Evolutionary conservation across 352 stramenopile species (phyloP).

Genomic region (Phytopythium oedochilum): DNA sequence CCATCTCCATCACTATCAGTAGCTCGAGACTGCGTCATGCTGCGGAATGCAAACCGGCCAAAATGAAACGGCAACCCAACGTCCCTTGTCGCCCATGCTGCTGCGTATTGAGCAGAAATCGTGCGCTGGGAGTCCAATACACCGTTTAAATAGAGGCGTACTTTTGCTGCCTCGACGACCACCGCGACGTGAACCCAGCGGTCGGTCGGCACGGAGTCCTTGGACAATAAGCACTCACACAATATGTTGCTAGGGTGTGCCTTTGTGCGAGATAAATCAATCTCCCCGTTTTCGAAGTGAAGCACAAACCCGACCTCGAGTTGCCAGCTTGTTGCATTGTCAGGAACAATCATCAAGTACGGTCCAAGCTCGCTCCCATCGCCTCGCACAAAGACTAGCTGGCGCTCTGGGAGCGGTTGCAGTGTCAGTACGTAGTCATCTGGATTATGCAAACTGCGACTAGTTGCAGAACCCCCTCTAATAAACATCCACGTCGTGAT

Average conservation of each 20-base stretch:
- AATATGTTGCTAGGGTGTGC: conserved; percentile 2
- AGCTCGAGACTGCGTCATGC: background rate
- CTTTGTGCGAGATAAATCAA: background rate
- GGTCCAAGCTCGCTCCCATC: conserved; percentile 51
- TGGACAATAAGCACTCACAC: conserved; percentile 67
- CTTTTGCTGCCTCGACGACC: conserved; percentile 79
- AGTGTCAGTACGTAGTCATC: background rate
- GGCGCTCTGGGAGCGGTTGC: conserved; percentile 14
- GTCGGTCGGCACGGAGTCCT: conserved; percentile 51
- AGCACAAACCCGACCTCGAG: conserved; percentile 56
- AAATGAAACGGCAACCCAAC: conserved; percentile 57
- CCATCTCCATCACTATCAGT: background rate
- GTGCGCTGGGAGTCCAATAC: conserved; percentile 79
- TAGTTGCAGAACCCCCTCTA: background rate
- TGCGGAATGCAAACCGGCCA: conserved; percentile 17
- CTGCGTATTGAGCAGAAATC: conserved; percentile 27
- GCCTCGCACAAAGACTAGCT: conserved; percentile 76
- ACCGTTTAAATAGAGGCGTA: conserved; percentile 90
- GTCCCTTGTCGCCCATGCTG: conserved; percentile 18
- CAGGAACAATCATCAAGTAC: conserved; percentile 49
- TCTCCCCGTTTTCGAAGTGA: background rate
- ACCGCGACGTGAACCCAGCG: conserved; percentile 86
- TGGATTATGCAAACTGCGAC: background rate
- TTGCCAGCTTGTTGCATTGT: conserved; percentile 37
- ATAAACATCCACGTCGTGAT: conserved; percentile 86